Base-by-base conservation (phyloP, 768 basidiomycete species). In the Mycena kentingensis region DNA sequence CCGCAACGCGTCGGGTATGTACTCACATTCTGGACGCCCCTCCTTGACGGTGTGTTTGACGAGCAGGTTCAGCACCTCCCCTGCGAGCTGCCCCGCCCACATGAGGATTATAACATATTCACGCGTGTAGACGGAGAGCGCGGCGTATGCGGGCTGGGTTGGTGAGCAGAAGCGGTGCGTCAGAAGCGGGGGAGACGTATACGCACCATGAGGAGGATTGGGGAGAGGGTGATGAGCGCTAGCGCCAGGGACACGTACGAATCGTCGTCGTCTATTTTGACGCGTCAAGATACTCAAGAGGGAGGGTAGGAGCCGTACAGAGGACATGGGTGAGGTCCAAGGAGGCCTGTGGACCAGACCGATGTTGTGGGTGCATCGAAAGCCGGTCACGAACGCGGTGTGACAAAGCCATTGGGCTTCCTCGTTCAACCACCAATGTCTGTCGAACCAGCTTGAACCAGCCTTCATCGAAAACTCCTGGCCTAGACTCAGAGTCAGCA, bases 21-120 rank as follows among this genome's bases (percentile, higher is more conserved):
- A 69, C 80, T 53, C 55, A 89, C 90, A 70, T 54, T 71, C 69
- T 0, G 91, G 91, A 38, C 91, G 77, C 21, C 82, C 82, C 62
- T 90, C 76, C 63, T 84, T 87, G 32, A 92, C 68, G 32, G 74
- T 52, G 41, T 74, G 83, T 66, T 93, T 93, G 21, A 93, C 62
- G 25, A 83, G 64, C 65, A 78, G 82, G 60, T 91, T 93, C 52
- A 88, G 66, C 2, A 65, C 81, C 65, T 93, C 91, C 28, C 86
- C 85, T 3, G 76, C 71, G 48, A 90, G 65, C 64, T 93, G 91
- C 27, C 91, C 91, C 1, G 77, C 76, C 87, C 90, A 90, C 90
- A 93, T 92, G 37, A 83, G 77, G 55, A 91, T 78, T 64, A 93
- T 78, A n/a, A 85, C 71, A 45, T 87, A 79, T 67, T 93, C 91